A percentile compares a stretch with the other conserved stretches of the same genome.
These are phyloP conservation scores for Blastomyces parvus DNA, from an alignment of 2,329 filamentous ascomycete genomes.

Conservation along the genomic window DNA sequence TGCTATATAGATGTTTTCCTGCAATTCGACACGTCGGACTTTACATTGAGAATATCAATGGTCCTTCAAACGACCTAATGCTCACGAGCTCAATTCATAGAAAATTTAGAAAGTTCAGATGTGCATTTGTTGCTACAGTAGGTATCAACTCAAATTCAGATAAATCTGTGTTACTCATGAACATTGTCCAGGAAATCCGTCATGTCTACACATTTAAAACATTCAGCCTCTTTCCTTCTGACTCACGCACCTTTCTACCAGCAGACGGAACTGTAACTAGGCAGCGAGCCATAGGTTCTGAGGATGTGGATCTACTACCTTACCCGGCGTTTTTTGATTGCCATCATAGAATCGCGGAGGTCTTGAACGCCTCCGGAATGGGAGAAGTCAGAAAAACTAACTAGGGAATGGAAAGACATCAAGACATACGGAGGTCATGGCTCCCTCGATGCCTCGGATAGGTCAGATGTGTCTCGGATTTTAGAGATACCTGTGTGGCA, in stretches of 20 bases:
- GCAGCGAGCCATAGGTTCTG: neutral
- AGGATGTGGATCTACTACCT: constrained; percentile 1
- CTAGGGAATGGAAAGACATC: neutral
- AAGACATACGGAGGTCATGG: no score
- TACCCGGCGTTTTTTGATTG: neutral
- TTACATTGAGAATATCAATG: neutral
- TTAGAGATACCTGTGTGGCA: no score
- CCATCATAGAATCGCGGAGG: neutral
- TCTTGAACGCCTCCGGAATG: constrained; percentile 1
- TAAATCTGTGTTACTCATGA: no score
- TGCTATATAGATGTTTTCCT: neutral
- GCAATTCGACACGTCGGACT: neutral
- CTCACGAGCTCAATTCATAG: neutral
- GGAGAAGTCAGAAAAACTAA: neutral
- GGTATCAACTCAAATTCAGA: neutral
- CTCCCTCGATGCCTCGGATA: no score
- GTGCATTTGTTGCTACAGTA: neutral
- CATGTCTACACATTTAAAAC: constrained; percentile 1
- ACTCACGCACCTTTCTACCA: neutral
- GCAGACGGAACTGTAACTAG: neutral
- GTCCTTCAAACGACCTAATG: neutral
- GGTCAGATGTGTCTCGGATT: no score
- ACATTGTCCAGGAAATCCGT: neutral
- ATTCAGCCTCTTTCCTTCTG: neutral
- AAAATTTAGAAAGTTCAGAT: constrained; percentile 2